Evolutionary conservation across 768 basidiomycete genomes (phyloP).

Genomic region (Xerocomus brunneocitrinus): DNA sequence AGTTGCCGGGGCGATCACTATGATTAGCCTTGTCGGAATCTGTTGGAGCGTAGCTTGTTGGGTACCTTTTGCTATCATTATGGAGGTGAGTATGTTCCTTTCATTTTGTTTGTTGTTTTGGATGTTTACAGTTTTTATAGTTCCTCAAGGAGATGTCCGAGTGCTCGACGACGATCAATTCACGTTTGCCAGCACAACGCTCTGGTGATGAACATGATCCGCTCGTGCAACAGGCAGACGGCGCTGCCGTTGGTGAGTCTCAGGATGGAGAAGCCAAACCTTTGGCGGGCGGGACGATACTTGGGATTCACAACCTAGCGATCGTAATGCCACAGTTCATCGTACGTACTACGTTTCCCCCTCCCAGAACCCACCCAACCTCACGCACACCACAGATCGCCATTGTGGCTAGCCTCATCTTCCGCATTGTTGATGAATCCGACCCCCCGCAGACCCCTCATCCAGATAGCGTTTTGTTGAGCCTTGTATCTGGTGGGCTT

Average conservation of each 20-base stretch:
- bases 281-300: constrained; percentile 82
- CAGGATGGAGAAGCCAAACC: constrained; percentile 35
- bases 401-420: constrained; percentile 80
- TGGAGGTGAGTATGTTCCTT: constrained; percentile 74
- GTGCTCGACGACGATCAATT: constrained; percentile 14
- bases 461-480: constrained; percentile 31
- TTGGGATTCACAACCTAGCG: constrained; percentile 93
- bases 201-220: constrained; percentile 42
- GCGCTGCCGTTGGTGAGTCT: constrained; percentile 31
- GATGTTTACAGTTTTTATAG: constrained; percentile 32
- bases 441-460: constrained; percentile 11
- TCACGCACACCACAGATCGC: constrained; percentile 57
- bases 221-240: constrained; percentile 49
- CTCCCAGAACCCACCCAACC: not conserved
- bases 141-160: constrained; percentile 69
- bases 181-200: constrained; percentile 28
- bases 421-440: constrained; percentile 68
- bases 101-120: not conserved
- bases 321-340: constrained; percentile 95
- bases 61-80: constrained; percentile 96
- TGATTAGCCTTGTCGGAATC: constrained; percentile 82
- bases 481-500: constrained; percentile 21
- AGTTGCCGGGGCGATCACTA: constrained; percentile 69
- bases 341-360: constrained; percentile 43
- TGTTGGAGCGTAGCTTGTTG: constrained; percentile 98